Conservation (phyloP, 257 asterid genomes). For the Nicotiana tabacum region DNA sequence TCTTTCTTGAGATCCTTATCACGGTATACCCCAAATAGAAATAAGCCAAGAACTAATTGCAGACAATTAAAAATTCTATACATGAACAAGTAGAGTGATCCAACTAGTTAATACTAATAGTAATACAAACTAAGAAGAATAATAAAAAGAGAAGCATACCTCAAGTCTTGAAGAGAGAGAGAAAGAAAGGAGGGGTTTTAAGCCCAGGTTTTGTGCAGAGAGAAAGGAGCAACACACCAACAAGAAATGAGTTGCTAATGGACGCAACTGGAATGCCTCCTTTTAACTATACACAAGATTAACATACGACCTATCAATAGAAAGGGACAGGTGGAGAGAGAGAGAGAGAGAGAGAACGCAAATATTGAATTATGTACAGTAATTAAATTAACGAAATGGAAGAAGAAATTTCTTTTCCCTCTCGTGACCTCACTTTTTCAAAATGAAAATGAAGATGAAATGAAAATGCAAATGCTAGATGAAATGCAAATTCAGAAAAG, state of each 20-base stretch:
- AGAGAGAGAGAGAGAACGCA: constrained; percentile 17
- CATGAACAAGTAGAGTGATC: neutral
- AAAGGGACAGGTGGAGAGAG: constrained; percentile 31
- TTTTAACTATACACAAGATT: constrained; percentile 12
- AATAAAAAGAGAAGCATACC: constrained; percentile 10
- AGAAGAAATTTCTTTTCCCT: constrained; percentile 9
- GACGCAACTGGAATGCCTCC: neutral
- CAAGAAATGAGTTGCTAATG: constrained; percentile 16
- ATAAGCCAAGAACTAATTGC: neutral
- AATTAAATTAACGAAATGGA: neutral
- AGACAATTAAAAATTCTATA: too few species aligned
- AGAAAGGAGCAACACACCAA: neutral
- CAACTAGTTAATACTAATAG: neutral
- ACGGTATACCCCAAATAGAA: neutral
- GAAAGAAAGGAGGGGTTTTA: neutral
- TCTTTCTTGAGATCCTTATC: neutral
- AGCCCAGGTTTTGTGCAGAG: constrained; percentile 12
- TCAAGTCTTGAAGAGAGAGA: neutral
- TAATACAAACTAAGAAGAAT: neutral
- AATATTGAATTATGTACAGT: constrained; percentile 2
- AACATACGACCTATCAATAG: constrained; percentile 13
- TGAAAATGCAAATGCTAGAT: constrained; percentile 10
- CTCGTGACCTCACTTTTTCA: neutral
- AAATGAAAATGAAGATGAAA: constrained; percentile 13
- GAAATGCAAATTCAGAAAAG: constrained; percentile 11